Conservation (phyloP, 768 basidiomycete species). For the Leccinum broughii region DNA sequence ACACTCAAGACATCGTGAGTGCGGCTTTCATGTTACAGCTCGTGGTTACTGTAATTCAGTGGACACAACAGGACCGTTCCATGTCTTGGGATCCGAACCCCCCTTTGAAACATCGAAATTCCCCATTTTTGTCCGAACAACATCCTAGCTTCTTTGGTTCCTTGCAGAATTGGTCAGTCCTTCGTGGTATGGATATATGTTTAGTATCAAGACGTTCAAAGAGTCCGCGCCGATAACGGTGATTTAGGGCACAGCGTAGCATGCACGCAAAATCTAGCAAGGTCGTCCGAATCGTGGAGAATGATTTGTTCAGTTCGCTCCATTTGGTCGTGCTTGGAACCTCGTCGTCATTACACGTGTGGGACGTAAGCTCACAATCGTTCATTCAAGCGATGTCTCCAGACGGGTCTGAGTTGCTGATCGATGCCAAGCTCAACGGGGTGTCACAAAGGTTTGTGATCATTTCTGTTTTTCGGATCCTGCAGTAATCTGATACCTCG, state of each 20-base stretch:
- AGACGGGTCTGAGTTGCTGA: slow-evolving; percentile 39
- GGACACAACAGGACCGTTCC: slow-evolving; percentile 41
- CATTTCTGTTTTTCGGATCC: slow-evolving; percentile 2
- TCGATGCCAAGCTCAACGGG: slow-evolving; percentile 58
- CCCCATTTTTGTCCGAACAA: slow-evolving; percentile 74
- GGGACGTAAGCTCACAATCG: slow-evolving; percentile 55
- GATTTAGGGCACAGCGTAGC: slow-evolving; percentile 49
- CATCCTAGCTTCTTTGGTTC: slow-evolving; percentile 50
- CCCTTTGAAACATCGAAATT: slow-evolving; percentile 36
- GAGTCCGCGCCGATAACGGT: slow-evolving; percentile 5
- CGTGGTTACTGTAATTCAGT: slow-evolving; percentile 4
- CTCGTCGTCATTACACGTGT: slow-evolving; percentile 64
- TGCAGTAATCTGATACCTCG: slow-evolving; percentile 3
- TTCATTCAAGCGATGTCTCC: slow-evolving; percentile 51
- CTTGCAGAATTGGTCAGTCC: slow-evolving; percentile 58
- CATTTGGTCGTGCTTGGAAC: slow-evolving; percentile 61
- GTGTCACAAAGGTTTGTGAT: slow-evolving; percentile 54
- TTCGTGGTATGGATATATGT: background rate
- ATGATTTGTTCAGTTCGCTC: slow-evolving; percentile 53
- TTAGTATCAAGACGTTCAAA: background rate
- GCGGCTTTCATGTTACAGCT: background rate
- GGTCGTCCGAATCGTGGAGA: slow-evolving; percentile 45
- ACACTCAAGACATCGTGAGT: slow-evolving; percentile 17
- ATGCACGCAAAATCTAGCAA: slow-evolving; percentile 39
- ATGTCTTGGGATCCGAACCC: slow-evolving; percentile 64